Evolutionary conservation across 805 yeast genomes (phyloP).

Genomic region (Cyberlindnera veronae): DNA sequence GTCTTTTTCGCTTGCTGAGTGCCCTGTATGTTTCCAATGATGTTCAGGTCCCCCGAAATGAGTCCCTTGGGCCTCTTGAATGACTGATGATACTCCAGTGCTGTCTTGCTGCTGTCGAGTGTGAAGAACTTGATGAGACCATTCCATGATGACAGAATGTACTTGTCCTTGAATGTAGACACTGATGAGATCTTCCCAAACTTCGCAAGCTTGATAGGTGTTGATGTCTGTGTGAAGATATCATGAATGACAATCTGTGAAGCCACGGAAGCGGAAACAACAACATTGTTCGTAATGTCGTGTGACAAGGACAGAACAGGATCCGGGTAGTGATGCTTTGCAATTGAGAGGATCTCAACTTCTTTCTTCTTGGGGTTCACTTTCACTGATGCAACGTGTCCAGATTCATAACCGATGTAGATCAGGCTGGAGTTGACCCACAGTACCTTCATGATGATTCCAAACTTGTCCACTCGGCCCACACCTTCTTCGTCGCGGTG

Average conservation of each 20-base stretch:
- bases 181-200: conserved; percentile 38
- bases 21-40: conserved; percentile 27
- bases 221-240: not conserved
- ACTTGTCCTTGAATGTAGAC: conserved; percentile 19
- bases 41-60: conserved; percentile 26
- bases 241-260: conserved; percentile 36
- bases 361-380: conserved; percentile 17
- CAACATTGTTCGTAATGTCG: conserved; percentile 23
- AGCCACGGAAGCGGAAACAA: conserved; percentile 48
- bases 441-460: conserved; percentile 62
- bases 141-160: conserved; percentile 49
- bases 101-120: conserved; percentile 13
- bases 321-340: conserved; percentile 44
- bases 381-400: conserved; percentile 43
- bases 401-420: conserved; percentile 71
- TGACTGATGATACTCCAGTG: conserved; percentile 16
- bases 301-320: conserved; percentile 47
- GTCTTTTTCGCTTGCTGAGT: conserved; percentile 27
- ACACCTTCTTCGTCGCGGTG: conserved; percentile 11
- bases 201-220: conserved; percentile 17
- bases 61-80: conserved; percentile 27
- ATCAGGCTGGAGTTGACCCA: conserved; percentile 35
- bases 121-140: conserved; percentile 39
- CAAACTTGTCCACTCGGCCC: conserved; percentile 39
- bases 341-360: conserved; percentile 15